These are phyloP conservation scores for Trapa incisa DNA, from an alignment of 345 rosid species.

Conservation along the genomic window DNA sequence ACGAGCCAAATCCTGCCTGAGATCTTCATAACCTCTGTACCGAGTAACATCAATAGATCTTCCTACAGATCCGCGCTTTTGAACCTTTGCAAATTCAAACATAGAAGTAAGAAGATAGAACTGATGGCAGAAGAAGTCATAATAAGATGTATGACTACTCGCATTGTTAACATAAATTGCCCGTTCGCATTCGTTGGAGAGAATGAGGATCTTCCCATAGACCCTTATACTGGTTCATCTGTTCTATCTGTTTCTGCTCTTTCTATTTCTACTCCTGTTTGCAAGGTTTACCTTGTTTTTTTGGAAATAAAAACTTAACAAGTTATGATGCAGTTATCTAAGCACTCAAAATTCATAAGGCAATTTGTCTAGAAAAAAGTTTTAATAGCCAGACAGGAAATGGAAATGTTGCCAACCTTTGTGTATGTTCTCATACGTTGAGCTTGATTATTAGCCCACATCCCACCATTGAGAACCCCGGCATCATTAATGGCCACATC, in stretches of 20 bases:
- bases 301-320: too few relatives aligned
- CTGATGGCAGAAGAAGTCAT: neutral
- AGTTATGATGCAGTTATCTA: too few relatives aligned
- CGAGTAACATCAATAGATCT: slow-evolving; percentile 92
- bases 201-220: too few relatives aligned
- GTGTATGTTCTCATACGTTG: slow-evolving; percentile 92
- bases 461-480: slow-evolving; percentile 64
- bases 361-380: too few relatives aligned
- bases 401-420: slow-evolving; percentile 42
- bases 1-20: slow-evolving; percentile 76
- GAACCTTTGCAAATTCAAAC: slow-evolving; percentile 45
- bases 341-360: too few relatives aligned
- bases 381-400: neutral
- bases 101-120: neutral
- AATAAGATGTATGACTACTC: neutral
- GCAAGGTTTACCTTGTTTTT: too few relatives aligned
- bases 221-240: too few relatives aligned
- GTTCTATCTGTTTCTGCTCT: too few relatives aligned
- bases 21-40: slow-evolving; percentile 67
- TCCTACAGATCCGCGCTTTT: slow-evolving; percentile 97
- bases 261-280: too few relatives aligned
- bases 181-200: too few relatives aligned
- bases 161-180: too few relatives aligned
- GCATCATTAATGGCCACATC: slow-evolving; percentile 65
- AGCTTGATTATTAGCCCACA: slow-evolving; percentile 69